Percentiles rank a stretch among this genome's conserved stretches.
These are phyloP conservation scores for Zygoascus bituminiphila DNA, from an alignment of 805 yeast genomes.

Conservation along the genomic window DNA sequence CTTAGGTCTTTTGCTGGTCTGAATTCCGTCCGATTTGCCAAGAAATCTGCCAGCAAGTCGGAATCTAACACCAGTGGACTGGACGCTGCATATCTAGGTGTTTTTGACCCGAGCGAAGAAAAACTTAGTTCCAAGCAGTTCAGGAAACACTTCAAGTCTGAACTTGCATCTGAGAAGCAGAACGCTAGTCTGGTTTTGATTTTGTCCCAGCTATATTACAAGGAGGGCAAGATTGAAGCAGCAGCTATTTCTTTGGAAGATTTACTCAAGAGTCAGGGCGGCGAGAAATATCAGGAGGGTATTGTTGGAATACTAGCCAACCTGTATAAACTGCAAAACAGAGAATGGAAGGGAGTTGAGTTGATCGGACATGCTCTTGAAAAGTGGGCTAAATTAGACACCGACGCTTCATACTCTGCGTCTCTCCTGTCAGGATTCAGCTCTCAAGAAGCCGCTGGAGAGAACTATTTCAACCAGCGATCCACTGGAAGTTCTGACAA, in stretches of 20 bases:
- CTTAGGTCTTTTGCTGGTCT: conserved; percentile 33
- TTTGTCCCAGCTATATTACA: conserved; percentile 22
- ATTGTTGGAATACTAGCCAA: conserved; percentile 43
- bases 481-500: conserved; percentile 5
- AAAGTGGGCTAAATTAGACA: conserved; percentile 14
- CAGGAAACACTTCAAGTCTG: conserved; percentile 22
- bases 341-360: conserved; percentile 28
- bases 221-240: conserved; percentile 18
- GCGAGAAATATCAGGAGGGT: conserved; percentile 34
- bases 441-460: conserved; percentile 10
- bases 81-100: neutral
- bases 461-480: conserved; percentile 24
- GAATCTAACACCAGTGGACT: neutral
- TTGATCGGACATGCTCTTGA: conserved; percentile 30
- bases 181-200: conserved; percentile 23
- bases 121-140: neutral
- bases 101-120: neutral
- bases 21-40: conserved; percentile 15
- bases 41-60: conserved; percentile 7
- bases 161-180: conserved; percentile 24
- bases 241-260: conserved; percentile 25
- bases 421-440: conserved; percentile 9
- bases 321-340: conserved; percentile 41
- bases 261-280: conserved; percentile 1
- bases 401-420: conserved; percentile 9